Conservation (phyloP, 352 stramenopile genomes). For the Bremia lactucae region DNA sequence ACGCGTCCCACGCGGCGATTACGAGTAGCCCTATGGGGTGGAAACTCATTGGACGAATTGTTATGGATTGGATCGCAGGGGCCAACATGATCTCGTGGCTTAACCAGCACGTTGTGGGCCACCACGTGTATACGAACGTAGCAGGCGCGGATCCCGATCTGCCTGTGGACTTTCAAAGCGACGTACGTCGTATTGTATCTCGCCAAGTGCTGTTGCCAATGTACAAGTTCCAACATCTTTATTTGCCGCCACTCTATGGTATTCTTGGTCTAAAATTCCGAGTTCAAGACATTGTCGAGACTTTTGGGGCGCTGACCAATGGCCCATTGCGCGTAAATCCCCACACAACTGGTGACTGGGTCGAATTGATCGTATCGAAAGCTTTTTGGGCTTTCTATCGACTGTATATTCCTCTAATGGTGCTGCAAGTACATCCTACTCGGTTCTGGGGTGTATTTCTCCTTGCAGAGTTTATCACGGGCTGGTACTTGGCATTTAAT, state of each 20-base stretch:
- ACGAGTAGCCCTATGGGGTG: slow-evolving; percentile 69
- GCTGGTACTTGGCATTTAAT: slow-evolving; percentile 91
- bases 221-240: slow-evolving; percentile 91
- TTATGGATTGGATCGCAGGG: slow-evolving; percentile 87
- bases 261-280: slow-evolving; percentile 91
- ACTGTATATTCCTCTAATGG: slow-evolving; percentile 78
- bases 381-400: slow-evolving; percentile 85
- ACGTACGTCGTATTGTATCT: slow-evolving; percentile 81
- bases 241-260: slow-evolving; percentile 88
- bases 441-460: slow-evolving; percentile 79
- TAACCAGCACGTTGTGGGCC: slow-evolving; percentile 92
- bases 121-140: slow-evolving; percentile 95
- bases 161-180: slow-evolving; percentile 77
- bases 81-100: slow-evolving; percentile 90
- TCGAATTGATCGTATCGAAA: slow-evolving; percentile 81
- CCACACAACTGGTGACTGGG: slow-evolving; percentile 63
- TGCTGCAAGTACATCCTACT: slow-evolving; percentile 46
- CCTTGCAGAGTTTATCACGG: slow-evolving; percentile 82
- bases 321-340: slow-evolving; percentile 88
- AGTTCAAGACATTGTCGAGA: slow-evolving; percentile 87
- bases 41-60: slow-evolving; percentile 61
- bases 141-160: slow-evolving; percentile 89
- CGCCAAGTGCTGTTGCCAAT: slow-evolving; percentile 76
- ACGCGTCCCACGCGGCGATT: slow-evolving; percentile 86
- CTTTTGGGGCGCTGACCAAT: slow-evolving; percentile 78